Conservation (phyloP, 371 early-diverging fungal genomes). For the Mortierella sp. region DNA sequence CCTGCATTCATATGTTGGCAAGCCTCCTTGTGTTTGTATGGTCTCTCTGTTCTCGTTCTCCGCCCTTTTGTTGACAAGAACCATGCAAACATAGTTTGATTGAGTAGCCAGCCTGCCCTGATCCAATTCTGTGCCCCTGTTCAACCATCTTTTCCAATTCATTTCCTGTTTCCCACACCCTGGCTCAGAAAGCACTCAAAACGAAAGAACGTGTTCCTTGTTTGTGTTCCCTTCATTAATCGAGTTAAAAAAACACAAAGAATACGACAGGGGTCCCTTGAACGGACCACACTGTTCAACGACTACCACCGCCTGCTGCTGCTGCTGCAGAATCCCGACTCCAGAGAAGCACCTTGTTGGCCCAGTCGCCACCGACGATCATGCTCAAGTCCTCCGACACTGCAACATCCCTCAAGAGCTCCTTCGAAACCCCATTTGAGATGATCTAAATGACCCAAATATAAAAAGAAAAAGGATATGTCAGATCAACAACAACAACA, state of each 20-base stretch:
- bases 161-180: slow-evolving; percentile 7
- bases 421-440: slow-evolving; percentile 26
- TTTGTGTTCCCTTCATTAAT: neutral
- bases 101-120: neutral
- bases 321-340: neutral
- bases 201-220: no score
- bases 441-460: slow-evolving; percentile 19
- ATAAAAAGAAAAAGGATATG: neutral
- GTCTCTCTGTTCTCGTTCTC: neutral
- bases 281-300: no score
- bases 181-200: slow-evolving; percentile 10
- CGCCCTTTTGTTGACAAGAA: neutral
- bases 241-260: neutral
- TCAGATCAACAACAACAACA: slow-evolving; percentile 4
- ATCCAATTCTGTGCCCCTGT: slow-evolving; percentile 3
- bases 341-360: slow-evolving; percentile 50
- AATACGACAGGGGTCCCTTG: no score
- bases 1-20: neutral
- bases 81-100: neutral
- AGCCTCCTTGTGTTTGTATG: neutral
- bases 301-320: neutral
- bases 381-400: slow-evolving; percentile 49
- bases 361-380: slow-evolving; percentile 52
- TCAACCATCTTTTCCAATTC: neutral
- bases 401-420: slow-evolving; percentile 41